Conservation (phyloP, 371 early-diverging fungal species). For the Nosema granulosis region DNA sequence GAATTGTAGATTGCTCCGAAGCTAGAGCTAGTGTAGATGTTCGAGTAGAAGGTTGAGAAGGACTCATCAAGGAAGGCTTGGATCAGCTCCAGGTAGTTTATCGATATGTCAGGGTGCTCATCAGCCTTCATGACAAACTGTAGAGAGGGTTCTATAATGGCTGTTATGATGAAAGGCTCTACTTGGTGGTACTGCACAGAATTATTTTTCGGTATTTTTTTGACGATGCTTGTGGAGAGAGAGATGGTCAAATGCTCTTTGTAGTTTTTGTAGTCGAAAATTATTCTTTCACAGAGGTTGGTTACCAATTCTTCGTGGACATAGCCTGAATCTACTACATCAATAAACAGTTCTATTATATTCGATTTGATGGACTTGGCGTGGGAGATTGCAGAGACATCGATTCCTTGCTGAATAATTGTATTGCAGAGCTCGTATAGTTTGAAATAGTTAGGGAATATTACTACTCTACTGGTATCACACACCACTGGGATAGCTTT, state of each 20-base stretch:
- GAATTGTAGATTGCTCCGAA: constrained; percentile 42
- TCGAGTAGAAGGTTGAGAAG: constrained; percentile 41
- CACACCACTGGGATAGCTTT: constrained; percentile 42
- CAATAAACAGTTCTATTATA: constrained; percentile 40
- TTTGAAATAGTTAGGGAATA: constrained; percentile 35
- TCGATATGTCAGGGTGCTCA: constrained; percentile 47
- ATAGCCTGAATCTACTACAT: constrained; percentile 19
- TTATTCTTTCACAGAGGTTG: constrained; percentile 44
- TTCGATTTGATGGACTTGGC: constrained; percentile 33
- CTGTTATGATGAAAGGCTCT: constrained; percentile 45
- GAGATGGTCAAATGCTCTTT: constrained; percentile 38
- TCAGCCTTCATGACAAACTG: constrained; percentile 48
- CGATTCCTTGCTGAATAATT: background rate
- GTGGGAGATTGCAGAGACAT: constrained; percentile 9
- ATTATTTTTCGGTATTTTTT: constrained; percentile 32
- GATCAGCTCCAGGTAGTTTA: constrained; percentile 42
- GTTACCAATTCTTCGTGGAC: constrained; percentile 35
- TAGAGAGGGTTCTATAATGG: constrained; percentile 49
- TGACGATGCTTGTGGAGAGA: constrained; percentile 35
- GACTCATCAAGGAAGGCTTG: constrained; percentile 14
- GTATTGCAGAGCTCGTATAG: constrained; percentile 37
- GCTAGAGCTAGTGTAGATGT: constrained; percentile 18
- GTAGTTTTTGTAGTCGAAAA: constrained; percentile 52
- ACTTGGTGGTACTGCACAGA: constrained; percentile 32
- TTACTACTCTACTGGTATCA: constrained; percentile 3